Conservation (phyloP, 169 alveolate genomes). For the Theileria parva region DNA sequence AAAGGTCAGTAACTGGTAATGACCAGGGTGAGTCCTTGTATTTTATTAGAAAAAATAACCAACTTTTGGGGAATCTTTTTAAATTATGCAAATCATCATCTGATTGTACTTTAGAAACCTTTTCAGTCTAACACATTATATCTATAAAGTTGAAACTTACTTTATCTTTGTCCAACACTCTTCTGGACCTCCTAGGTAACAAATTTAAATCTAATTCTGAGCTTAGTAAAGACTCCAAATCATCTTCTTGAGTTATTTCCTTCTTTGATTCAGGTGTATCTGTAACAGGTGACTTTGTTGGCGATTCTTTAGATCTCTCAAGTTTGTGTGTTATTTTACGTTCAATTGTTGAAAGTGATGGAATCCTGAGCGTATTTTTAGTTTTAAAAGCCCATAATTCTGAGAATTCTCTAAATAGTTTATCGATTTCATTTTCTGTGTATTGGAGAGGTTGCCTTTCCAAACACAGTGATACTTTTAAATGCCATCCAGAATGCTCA, state of each 20-base stretch:
- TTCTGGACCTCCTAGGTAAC: slow-evolving; percentile 20
- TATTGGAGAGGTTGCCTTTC: slow-evolving; percentile 62
- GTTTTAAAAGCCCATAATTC: slow-evolving; percentile 51
- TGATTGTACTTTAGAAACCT: slow-evolving; percentile 7
- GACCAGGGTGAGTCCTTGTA: slow-evolving; percentile 66
- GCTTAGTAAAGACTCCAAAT: slow-evolving; percentile 48
- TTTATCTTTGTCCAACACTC: slow-evolving; percentile 14
- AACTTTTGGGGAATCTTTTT: slow-evolving; percentile 60
- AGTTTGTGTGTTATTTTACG: slow-evolving; percentile 61
- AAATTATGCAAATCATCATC: slow-evolving; percentile 62
- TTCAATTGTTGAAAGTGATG: slow-evolving; percentile 50
- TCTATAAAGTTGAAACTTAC: background rate
- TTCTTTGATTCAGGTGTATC: background rate
- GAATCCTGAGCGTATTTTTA: slow-evolving; percentile 45
- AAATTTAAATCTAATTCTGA: slow-evolving; percentile 27
- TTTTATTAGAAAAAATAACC: slow-evolving; percentile 70
- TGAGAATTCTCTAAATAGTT: slow-evolving; percentile 31
- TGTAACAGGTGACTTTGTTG: background rate
- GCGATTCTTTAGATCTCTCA: slow-evolving; percentile 36
- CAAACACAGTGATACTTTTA: slow-evolving; percentile 51
- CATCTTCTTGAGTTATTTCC: slow-evolving; percentile 24
- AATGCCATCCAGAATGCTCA: slow-evolving; percentile 62
- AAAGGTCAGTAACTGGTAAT: slow-evolving; percentile 72
- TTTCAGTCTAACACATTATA: slow-evolving; percentile 10
- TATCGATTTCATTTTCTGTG: slow-evolving; percentile 31